These are phyloP conservation scores for Schizochytrium sp. DNA, from an alignment of 108 stramenopile genomes.

Conservation along the genomic window DNA sequence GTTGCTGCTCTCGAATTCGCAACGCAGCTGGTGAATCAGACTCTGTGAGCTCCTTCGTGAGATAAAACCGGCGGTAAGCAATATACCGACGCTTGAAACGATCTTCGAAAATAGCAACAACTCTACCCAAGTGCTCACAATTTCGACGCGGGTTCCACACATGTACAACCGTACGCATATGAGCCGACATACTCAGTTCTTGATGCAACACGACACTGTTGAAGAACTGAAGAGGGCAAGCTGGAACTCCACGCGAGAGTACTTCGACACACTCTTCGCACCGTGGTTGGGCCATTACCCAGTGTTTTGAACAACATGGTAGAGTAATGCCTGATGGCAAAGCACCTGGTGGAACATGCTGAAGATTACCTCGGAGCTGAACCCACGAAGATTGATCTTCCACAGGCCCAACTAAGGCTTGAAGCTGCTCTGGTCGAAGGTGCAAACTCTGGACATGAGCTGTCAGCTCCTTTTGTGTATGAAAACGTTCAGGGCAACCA, in stretches of 20 bases:
- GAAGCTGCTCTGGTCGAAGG: slow-evolving; percentile 3
- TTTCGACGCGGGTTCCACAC: slow-evolving; percentile 22
- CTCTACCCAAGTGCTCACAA: slow-evolving; percentile 23
- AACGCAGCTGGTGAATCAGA: neutral
- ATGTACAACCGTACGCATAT: neutral
- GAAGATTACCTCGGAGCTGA: neutral
- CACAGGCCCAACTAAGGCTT: neutral
- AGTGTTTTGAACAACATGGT: slow-evolving; percentile 53
- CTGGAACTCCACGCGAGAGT: slow-evolving; percentile 14
- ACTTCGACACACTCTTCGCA: slow-evolving; percentile 50
- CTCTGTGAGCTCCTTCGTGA: neutral
- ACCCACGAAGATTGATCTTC: neutral
- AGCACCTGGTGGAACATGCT: neutral
- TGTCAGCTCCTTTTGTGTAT: slow-evolving; percentile 24
- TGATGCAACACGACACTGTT: neutral
- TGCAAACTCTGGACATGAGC: slow-evolving; percentile 45
- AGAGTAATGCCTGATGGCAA: slow-evolving; percentile 6
- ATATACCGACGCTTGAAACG: slow-evolving; percentile 6
- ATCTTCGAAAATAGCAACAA: slow-evolving; percentile 28
- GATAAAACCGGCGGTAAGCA: slow-evolving; percentile 33
- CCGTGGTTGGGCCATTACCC: slow-evolving; percentile 25
- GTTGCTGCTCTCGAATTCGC: neutral
- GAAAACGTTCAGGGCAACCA: slow-evolving; percentile 31
- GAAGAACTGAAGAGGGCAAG: slow-evolving; percentile 15
- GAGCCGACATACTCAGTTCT: neutral